Evolutionary conservation across 352 stramenopile genomes (phyloP).

Genomic region (Peronospora belbahrii): DNA sequence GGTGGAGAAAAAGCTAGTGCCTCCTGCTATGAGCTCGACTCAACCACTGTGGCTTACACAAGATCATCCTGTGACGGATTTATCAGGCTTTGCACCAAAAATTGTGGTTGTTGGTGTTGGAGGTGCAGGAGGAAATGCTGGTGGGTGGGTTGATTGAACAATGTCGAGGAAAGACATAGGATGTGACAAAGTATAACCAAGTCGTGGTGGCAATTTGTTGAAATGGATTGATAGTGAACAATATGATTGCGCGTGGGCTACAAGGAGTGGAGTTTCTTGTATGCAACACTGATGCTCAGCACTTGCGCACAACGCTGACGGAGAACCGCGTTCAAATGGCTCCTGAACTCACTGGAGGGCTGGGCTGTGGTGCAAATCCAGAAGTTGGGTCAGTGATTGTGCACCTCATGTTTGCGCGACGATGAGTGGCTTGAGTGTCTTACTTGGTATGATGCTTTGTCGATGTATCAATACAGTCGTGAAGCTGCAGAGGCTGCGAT

Average conservation of each 20-base stretch:
- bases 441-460: background rate
- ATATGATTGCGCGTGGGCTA: conserved; percentile 81
- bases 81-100: conserved; percentile 74
- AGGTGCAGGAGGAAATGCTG: conserved; percentile 83
- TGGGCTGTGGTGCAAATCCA: conserved; percentile 77
- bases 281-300: conserved; percentile 89
- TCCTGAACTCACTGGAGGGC: conserved; percentile 73
- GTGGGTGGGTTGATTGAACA: conserved; percentile 19
- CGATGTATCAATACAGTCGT: conserved; percentile 26
- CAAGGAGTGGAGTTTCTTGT: conserved; percentile 85
- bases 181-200: background rate
- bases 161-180: background rate
- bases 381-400: conserved; percentile 48
- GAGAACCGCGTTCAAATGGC: conserved; percentile 89
- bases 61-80: conserved; percentile 46
- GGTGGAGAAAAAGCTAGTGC: conserved; percentile 30
- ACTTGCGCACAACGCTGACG: conserved; percentile 84
- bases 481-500: conserved; percentile 70
- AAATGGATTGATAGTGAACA: conserved; percentile 54
- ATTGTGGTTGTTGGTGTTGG: conserved; percentile 85
- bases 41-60: conserved; percentile 74
- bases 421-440: background rate
- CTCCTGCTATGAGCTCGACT: conserved; percentile 40
- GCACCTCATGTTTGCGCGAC: background rate
- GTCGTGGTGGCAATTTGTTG: background rate